These are phyloP conservation scores for Chlorophyllum brunneum DNA, from an alignment of 768 basidiomycete genomes.

Conservation along the genomic window DNA sequence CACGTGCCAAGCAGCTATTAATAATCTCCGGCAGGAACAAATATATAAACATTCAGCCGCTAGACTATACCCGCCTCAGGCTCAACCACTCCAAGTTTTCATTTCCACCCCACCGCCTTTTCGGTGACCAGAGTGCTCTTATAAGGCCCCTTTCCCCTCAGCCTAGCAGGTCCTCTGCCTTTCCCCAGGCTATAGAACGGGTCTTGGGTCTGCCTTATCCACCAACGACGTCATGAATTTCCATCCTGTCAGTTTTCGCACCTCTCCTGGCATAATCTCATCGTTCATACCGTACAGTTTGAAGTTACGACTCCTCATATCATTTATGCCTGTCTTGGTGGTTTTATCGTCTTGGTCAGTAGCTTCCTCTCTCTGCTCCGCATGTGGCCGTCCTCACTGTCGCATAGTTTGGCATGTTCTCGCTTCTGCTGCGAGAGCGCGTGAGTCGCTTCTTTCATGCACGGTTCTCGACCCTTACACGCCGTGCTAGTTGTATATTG, in stretches of 20 bases:
- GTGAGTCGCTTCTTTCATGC: slow-evolving; percentile 32
- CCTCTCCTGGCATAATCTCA: slow-evolving; percentile 10
- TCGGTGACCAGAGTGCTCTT: slow-evolving; percentile 1
- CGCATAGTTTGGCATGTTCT: slow-evolving; percentile 89
- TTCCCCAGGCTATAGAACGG: background rate
- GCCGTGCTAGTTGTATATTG: slow-evolving; percentile 69
- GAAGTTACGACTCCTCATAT: slow-evolving; percentile 71
- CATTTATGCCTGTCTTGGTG: slow-evolving; percentile 74
- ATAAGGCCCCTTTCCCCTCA: background rate
- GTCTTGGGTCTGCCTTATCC: slow-evolving; percentile 6
- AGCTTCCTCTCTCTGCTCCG: background rate
- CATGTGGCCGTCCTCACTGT: background rate
- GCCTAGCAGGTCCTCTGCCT: background rate
- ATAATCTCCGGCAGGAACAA: slow-evolving; percentile 18
- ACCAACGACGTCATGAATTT: slow-evolving; percentile 39
- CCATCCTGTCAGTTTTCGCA: slow-evolving; percentile 39
- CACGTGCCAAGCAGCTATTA: slow-evolving; percentile 18
- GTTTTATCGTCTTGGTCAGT: slow-evolving; percentile 76
- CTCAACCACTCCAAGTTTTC: slow-evolving; percentile 18
- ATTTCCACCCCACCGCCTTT: slow-evolving; percentile 14
- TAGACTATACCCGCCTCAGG: slow-evolving; percentile 10
- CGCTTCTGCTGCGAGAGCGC: slow-evolving; percentile 84
- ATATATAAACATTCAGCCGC: slow-evolving; percentile 20
- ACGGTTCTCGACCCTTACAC: slow-evolving; percentile 8
- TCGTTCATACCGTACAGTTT: slow-evolving; percentile 34